Evolutionary conservation across 352 stramenopile species (phyloP).

Genomic region (Pythium pyrilobum): DNA sequence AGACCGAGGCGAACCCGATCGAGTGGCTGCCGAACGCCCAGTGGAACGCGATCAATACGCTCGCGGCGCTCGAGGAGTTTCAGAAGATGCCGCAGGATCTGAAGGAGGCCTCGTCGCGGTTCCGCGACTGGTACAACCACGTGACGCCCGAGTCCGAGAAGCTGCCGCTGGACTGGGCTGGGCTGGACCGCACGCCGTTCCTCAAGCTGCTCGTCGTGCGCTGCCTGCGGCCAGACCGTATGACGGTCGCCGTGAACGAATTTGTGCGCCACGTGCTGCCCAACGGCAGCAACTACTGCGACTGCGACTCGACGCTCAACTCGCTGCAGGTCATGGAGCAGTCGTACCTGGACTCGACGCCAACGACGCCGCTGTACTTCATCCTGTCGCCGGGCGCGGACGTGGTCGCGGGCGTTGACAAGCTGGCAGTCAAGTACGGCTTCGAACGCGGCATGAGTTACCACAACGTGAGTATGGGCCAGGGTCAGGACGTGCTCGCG

Average conservation of each 20-base stretch:
- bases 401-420: conserved; percentile 94
- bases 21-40: conserved; percentile 82
- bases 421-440: conserved; percentile 92
- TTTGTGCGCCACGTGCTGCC: conserved; percentile 89
- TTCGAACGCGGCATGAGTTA: conserved; percentile 97
- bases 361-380: conserved; percentile 97
- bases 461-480: conserved; percentile 93
- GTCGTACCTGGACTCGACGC: conserved; percentile 90
- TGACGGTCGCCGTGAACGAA: conserved; percentile 90
- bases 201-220: conserved; percentile 93
- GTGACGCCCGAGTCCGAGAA: conserved; percentile 84
- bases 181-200: conserved; percentile 90
- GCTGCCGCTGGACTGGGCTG: conserved; percentile 88
- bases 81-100: conserved; percentile 93
- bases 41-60: conserved; percentile 87
- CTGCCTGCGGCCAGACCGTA: conserved; percentile 91
- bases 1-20: conserved; percentile 61
- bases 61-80: conserved; percentile 95
- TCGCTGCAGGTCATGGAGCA: conserved; percentile 94
- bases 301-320: conserved; percentile 90
- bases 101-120: conserved; percentile 86
- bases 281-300: conserved; percentile 73
- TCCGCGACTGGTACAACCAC: conserved; percentile 91
- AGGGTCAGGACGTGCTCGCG: conserved; percentile 91
- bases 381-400: conserved; percentile 96